A percentile compares a stretch with the other conserved stretches of the same genome.
These are phyloP conservation scores for Fusarium mexicanum DNA, from an alignment of 2,329 filamentous ascomycete genomes.

Conservation along the genomic window DNA sequence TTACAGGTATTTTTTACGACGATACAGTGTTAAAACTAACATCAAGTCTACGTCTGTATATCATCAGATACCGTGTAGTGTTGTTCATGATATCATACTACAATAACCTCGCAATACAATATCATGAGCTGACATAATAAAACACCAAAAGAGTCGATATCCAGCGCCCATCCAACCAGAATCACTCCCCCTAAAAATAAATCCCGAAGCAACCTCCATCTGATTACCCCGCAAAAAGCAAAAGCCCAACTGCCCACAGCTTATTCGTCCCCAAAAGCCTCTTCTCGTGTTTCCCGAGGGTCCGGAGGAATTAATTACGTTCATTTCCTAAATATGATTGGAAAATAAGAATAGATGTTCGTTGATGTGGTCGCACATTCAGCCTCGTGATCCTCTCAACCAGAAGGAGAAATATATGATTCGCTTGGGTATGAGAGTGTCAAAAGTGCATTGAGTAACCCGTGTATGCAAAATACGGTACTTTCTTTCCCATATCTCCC, in stretches of 20 bases:
- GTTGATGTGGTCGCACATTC: background rate
- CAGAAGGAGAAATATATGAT: background rate
- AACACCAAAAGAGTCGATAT: background rate
- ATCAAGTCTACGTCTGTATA: background rate
- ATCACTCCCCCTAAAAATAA: slow-evolving; percentile 24
- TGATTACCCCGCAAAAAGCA: slow-evolving; percentile 23
- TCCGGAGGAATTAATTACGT: background rate
- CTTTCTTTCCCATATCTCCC: background rate
- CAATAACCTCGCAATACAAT: background rate
- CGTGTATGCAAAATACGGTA: background rate
- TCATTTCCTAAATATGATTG: background rate
- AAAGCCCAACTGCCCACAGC: background rate
- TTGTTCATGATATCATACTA: background rate
- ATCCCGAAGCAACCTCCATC: background rate
- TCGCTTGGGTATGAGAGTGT: background rate
- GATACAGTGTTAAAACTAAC: background rate
- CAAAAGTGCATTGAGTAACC: background rate
- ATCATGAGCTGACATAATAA: background rate
- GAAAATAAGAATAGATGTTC: background rate
- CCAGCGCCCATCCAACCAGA: background rate
- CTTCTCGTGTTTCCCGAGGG: slow-evolving; percentile 19
- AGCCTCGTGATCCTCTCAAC: background rate
- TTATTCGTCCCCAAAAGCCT: slow-evolving; percentile 24
- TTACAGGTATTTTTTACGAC: background rate
- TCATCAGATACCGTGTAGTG: background rate